Evolutionary conservation across 2,329 filamentous ascomycete species (phyloP).

Genomic region (Aspergillus tanneri): DNA sequence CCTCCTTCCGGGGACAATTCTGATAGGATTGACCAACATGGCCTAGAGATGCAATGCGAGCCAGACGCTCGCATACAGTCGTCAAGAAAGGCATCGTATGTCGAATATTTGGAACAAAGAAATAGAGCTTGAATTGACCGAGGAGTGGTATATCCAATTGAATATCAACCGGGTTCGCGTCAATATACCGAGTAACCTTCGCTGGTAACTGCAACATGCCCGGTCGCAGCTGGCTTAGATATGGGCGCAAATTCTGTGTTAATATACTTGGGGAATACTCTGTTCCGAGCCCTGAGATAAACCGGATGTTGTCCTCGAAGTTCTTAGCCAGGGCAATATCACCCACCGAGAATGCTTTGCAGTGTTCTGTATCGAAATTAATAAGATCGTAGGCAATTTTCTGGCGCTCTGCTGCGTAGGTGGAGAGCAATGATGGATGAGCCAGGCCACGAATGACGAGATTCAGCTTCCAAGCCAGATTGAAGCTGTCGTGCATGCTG

Average conservation of each 20-base stretch:
- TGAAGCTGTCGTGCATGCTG: constrained; percentile 38
- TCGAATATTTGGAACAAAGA: constrained; percentile 65
- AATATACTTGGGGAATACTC: constrained; percentile 65
- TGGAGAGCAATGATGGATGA: constrained; percentile 22
- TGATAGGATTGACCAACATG: too few relatives aligned
- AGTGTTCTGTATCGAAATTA: constrained; percentile 44
- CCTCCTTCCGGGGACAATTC: constrained; percentile 57
- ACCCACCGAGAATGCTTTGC: constrained; percentile 56
- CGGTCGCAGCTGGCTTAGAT: too few relatives aligned
- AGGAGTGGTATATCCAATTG: constrained; percentile 76
- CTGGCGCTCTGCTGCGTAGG: constrained; percentile 34
- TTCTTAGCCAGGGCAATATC: constrained; percentile 66
- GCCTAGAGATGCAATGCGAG: too few relatives aligned
- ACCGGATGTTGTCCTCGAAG: constrained; percentile 68
- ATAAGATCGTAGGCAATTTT: constrained; percentile 35
- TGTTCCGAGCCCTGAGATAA: constrained; percentile 71
- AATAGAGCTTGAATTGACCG: constrained; percentile 73
- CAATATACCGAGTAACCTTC: constrained; percentile 70
- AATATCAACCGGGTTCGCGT: constrained; percentile 74
- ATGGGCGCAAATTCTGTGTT: too few relatives aligned
- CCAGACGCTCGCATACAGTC: constrained; percentile 47
- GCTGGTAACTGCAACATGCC: constrained; percentile 60
- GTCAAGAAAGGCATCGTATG: constrained; percentile 56
- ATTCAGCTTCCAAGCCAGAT: constrained; percentile 38
- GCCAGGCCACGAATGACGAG: constrained; percentile 27